Conservation (phyloP, 148 eudicot genomes). For the Fagopyrum esculentum region DNA sequence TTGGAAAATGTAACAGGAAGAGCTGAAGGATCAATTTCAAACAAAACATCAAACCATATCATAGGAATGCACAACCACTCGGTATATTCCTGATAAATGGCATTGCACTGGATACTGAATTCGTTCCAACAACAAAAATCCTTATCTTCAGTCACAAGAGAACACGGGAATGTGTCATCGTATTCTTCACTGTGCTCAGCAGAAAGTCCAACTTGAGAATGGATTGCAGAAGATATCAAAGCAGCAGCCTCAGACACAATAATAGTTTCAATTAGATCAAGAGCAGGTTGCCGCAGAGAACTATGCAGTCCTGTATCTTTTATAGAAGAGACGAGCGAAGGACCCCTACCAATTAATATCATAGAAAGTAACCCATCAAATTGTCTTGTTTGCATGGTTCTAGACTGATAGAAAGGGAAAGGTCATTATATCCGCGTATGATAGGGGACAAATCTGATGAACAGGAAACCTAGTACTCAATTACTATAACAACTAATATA, state of each 20-base stretch:
- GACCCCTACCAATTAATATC: conserved; percentile 62
- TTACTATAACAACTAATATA: neutral
- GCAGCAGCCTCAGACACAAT: conserved; percentile 92
- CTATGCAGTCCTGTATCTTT: conserved; percentile 70
- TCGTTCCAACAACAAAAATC: conserved; percentile 65
- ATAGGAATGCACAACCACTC: conserved; percentile 92
- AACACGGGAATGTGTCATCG: conserved; percentile 39
- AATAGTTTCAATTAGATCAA: conserved; percentile 83
- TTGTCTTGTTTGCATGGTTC: neutral
- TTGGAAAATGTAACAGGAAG: conserved; percentile 78
- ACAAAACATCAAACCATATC: conserved; percentile 88
- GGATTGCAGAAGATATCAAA: conserved; percentile 48
- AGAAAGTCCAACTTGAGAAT: conserved; percentile 27
- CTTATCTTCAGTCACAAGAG: conserved; percentile 35
- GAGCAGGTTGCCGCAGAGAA: conserved; percentile 88
- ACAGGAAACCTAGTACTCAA: neutral
- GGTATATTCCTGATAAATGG: conserved; percentile 43
- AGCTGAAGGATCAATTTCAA: conserved; percentile 56
- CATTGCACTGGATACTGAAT: conserved; percentile 49
- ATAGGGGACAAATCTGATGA: neutral
- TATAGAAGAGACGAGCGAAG: conserved; percentile 79
- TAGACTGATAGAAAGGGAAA: neutral
- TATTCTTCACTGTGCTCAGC: conserved; percentile 36
- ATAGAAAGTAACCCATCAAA: conserved; percentile 10
- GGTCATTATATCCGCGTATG: neutral